Base-by-base conservation (phyloP, 306 rosid species). In the Datisca glomerata region DNA sequence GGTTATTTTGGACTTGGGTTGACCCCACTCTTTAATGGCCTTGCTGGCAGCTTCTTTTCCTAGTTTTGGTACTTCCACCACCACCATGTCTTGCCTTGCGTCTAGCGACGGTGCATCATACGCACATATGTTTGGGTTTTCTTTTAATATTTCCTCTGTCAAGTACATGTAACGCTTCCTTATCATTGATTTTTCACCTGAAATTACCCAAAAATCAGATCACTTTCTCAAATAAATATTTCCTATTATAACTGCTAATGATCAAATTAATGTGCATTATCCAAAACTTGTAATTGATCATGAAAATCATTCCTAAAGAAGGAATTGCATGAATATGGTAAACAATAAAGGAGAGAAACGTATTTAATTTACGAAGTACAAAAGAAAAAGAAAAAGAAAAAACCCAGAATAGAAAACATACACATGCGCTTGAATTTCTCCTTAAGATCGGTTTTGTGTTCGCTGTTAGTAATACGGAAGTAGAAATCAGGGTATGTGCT, bases 1-100 rank as follows among this genome's bases (percentile, higher is more conserved):
- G 7, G 89, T 82, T 15, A 82, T 74, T 57, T 82, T 78, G 16
- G 93, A 78, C 18, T 68, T 77, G 18, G 86, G 76, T 14, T 78
- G 59, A 60, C 74, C n/a, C n/a, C n/a, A n/a, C n/a, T n/a, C n/a
- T n/a, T n/a, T n/a, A n/a, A n/a, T n/a, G n/a, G n/a, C n/a, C 61
- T 74, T 82, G 1, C 49, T 15, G 2, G 94, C 94, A 3, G 89
- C 89, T 17, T 78, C 85, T 45, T 82, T 82, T 0, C 94, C 94
- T 0, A 82, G 61, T 11, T 35, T 78, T 12, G 94, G 94, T 2
- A 82, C 71, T 56, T 78, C 94, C 0, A 74, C 74, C 0, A 78
- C 79, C 33, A 72, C 76, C 67, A 78, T 82, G 49, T 82, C 85
- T 47, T 82, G 89, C 22, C 94, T 66, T 0, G 80, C 78, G 55